Base-by-base conservation (phyloP, 768 basidiomycete genomes). In the Lepiota venenata region DNA sequence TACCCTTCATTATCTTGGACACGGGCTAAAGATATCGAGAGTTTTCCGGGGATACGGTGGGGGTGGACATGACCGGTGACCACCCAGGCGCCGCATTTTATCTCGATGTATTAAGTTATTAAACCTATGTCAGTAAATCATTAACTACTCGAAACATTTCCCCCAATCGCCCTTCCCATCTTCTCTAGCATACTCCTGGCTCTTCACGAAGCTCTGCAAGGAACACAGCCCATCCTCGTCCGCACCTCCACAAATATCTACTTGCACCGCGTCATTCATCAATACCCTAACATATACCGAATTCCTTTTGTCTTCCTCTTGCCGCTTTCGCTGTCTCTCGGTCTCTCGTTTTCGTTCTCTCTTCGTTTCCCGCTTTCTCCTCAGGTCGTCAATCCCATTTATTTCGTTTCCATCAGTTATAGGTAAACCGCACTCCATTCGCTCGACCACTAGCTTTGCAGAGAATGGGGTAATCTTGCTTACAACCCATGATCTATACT, bases 131-230 rank as follows among this genome's bases (percentile, higher is more conserved):
- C 32, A 71, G 14, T 42, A 18, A 18, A 9, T 5, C 14, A 7
- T 14, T 9, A 18, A 9, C 7, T 42, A 18, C 2, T 57, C 56
- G 60, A 78, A 82, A 61, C 88, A 90, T 62, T 68, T 81, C 59
- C 82, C 81, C 66, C 83, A 91, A 61, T 89, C 87, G 2, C 89
- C 89, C 3, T 79, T 73, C 0, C 89, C 92, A 51, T 85, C 76
- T 29, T 74, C 74, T 58, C 78, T 73, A 1, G 91, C 80, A 62
- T 87, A 94, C 12, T 56, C 59, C 67, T 93, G 91, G 64, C 85
- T 88, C 51, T 74, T 68, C 43, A 93, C 80, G 61, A 93, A 93
- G 7, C 70, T 74, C 7, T 75, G 68, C 48, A 95, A 62, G 50
- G 71, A 65, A 62, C 91, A 94, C 56, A 93, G 46, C 9, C 87